Evolutionary conservation across 345 rosid genomes (phyloP).

Genomic region (Litchi chinensis): DNA sequence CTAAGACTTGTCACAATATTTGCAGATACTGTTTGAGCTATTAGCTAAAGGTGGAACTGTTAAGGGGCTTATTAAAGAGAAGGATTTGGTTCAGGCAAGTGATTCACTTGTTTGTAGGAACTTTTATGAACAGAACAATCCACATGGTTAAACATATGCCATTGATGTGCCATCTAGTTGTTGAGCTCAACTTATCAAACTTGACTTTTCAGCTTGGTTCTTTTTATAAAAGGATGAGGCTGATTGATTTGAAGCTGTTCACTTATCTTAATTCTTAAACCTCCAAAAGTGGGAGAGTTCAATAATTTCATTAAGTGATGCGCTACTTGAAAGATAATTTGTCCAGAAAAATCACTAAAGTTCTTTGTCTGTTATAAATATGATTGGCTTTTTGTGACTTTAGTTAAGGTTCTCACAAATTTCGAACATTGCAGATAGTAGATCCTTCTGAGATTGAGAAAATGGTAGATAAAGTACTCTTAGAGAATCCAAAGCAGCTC

Average conservation of each 20-base stretch:
- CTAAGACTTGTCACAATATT: neutral
- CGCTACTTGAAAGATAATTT: neutral
- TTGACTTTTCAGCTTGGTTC: constrained; percentile 1
- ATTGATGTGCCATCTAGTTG: neutral
- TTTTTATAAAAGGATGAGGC: constrained; percentile 5
- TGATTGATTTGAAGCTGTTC: constrained; percentile 3
- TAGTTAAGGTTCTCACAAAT: constrained; percentile 16
- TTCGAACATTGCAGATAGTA: constrained; percentile 49
- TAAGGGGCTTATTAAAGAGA: constrained; percentile 74
- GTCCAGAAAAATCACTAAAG: neutral
- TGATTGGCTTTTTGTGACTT: neutral
- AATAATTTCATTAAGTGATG: neutral
- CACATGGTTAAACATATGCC: neutral
- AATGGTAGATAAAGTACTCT: constrained; percentile 70
- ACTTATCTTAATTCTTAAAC: neutral
- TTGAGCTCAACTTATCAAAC: neutral
- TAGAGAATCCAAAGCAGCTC: constrained; percentile 81
- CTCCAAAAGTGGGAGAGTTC: neutral
- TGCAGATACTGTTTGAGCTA: constrained; percentile 81
- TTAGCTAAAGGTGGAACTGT: constrained; percentile 94
- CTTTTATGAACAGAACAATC: neutral
- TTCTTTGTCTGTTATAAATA: neutral
- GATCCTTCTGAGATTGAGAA: constrained; percentile 86
- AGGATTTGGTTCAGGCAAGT: constrained; percentile 93
- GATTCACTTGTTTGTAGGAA: constrained; percentile 20